A percentile compares a stretch with the other conserved stretches of the same genome.
Conservation (phyloP, 2,329 filamentous ascomycete genomes). For the Arthroderma sp. region DNA sequence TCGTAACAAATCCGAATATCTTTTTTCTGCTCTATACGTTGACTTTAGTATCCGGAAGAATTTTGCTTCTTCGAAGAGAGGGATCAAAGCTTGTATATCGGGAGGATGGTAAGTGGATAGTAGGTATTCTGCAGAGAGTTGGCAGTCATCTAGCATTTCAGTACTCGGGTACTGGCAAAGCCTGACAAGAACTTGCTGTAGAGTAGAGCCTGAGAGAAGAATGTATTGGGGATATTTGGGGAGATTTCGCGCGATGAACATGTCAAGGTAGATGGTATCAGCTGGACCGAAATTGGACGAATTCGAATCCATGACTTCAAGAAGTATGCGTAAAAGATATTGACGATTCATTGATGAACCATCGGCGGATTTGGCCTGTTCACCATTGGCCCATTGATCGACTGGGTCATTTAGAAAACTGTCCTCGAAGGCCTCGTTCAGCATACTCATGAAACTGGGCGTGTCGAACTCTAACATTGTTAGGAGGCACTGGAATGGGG, state of each 20-base stretch:
- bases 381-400: conserved; percentile 48
- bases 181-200: conserved; percentile 68
- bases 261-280: conserved; percentile 90
- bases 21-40: conserved; percentile 66
- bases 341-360: conserved; percentile 70
- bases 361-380: conserved; percentile 45
- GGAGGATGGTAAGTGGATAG: conserved; percentile 87
- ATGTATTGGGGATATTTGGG: conserved; percentile 96
- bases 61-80: conserved; percentile 62
- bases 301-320: conserved; percentile 67
- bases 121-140: conserved; percentile 92
- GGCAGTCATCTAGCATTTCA: conserved; percentile 80
- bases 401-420: conserved; percentile 74
- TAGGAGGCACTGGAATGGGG: conserved; percentile 71
- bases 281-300: conserved; percentile 59
- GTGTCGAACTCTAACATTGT: conserved; percentile 80
- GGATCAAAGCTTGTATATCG: conserved; percentile 62
- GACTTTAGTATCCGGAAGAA: conserved; percentile 91
- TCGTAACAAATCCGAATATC: conserved; percentile 65
- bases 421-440: conserved; percentile 97
- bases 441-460: conserved; percentile 80
- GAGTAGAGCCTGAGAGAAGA: conserved; percentile 70
- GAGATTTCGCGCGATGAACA: conserved; percentile 93
- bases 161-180: conserved; percentile 73
- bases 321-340: conserved; percentile 78